Evolutionary conservation across 176 grass and related monocot genomes (phyloP), one percentile per base, ranked within the genome.

Genomic region (Elymus sibiricus): DNA sequence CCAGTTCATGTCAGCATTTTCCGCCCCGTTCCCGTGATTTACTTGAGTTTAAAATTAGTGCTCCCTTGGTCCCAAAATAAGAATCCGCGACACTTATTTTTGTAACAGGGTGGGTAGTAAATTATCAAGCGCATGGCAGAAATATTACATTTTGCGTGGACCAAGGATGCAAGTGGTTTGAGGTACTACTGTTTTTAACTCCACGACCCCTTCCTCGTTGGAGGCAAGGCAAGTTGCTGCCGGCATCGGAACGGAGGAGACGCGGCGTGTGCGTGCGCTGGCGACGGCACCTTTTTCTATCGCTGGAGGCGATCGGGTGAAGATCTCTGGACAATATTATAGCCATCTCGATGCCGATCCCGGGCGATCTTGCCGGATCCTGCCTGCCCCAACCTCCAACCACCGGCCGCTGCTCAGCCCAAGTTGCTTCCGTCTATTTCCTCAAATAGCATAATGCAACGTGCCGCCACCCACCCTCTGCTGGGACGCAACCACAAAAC

Each of bases 311-410:
- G 82, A 84, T 70, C 73, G 19, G 64, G 21, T 21, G 67, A 74
- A 75, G 81, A 91, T 91, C 85, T 67, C 16, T 2, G 49, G 69
- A 76, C 59, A 91, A 69, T 70, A 29, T 22, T 80, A 84, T 76
- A 84, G 60, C 9, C 74, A 80, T 68, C 38, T 62, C 28, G 16
- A 87, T 84, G 53, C 53, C 53, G 19, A 58, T 58, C 53, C 76
- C 22, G 85, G 44, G 59, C 58, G 84, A 90, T 91, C 89, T 80
- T 89, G 77, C 89, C 80, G 38, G 72, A 72, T 65, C 82, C 84
- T 74, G 71, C 71, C 71, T 49, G 71, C 71, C 43, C 27, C 62
- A 29, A 15, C 26, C 62, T 6, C 34, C 80, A 59, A 9, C 81
- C 81, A 69, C 81, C 24, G 21, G 9, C 26, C 72, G 79, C 63